Conservation (phyloP, 2,329 filamentous ascomycete genomes). For the Paecilomyces fulvus region DNA sequence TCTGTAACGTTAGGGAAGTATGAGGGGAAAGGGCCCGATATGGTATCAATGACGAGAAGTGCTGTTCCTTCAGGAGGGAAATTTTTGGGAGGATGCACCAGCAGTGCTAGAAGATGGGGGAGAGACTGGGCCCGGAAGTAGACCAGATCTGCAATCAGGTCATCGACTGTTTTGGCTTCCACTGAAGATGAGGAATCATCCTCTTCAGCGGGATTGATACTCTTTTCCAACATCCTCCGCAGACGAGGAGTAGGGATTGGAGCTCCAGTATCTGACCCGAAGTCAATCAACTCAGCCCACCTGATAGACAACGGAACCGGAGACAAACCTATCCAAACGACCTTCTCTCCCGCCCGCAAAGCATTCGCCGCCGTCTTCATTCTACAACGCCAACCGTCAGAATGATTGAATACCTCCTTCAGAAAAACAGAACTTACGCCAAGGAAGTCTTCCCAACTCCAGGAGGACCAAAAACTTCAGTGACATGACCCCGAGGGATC, state of each 20-base stretch:
- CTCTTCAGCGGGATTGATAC: conserved; percentile 3
- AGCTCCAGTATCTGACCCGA: conserved; percentile 39
- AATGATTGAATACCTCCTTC: conserved; percentile 4
- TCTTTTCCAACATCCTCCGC: conserved; percentile 33
- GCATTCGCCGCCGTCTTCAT: conserved; percentile 61
- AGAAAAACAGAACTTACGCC: conserved; percentile 50
- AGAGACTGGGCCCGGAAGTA: conserved; percentile 55
- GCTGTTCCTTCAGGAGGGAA: conserved; percentile 57
- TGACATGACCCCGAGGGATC: conserved; percentile 66
- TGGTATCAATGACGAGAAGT: conserved; percentile 67
- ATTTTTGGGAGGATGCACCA: conserved; percentile 56
- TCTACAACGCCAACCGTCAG: conserved; percentile 36
- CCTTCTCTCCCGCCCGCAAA: conserved; percentile 51
- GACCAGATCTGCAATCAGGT: conserved; percentile 47
- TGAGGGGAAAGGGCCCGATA: conserved; percentile 67
- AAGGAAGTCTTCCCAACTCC: conserved; percentile 79
- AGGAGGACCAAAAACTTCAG: conserved; percentile 81
- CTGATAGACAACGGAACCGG: background rate
- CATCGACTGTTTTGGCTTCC: conserved; percentile 10
- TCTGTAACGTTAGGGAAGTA: conserved; percentile 59
- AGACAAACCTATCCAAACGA: conserved; percentile 74
- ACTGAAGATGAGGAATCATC: conserved; percentile 1
- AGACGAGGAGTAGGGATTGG: conserved; percentile 43
- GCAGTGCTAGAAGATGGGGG: conserved; percentile 61
- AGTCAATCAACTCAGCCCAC: conserved; percentile 4